Evolutionary conservation across 2,329 filamentous ascomycete genomes (phyloP).

Genomic region (Xylaria sp.): DNA sequence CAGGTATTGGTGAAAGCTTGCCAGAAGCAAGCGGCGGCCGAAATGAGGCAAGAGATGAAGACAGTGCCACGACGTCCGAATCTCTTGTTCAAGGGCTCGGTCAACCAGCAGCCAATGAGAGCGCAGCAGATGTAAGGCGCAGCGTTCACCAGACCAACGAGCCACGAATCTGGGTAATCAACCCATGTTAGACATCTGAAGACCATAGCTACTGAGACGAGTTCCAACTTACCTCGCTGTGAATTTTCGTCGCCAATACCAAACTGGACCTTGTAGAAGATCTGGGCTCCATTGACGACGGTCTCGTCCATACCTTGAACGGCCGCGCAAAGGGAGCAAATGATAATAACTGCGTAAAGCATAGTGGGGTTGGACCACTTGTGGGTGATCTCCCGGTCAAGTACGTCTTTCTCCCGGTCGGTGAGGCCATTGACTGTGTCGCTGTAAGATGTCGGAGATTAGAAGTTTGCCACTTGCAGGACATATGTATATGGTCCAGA

Average conservation of each 20-base stretch:
- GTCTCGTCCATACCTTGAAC: conserved; percentile 80
- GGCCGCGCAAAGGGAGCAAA: conserved; percentile 61
- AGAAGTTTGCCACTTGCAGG: background rate
- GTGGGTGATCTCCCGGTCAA: conserved; percentile 71
- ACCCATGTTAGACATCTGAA: conserved; percentile 26
- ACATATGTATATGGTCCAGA: background rate
- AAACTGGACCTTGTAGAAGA: conserved; percentile 72
- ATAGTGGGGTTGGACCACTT: conserved; percentile 76
- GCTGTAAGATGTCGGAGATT: conserved; percentile 21
- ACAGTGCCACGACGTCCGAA: conserved; percentile 79
- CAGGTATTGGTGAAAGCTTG: conserved; percentile 59
- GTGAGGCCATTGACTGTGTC: conserved; percentile 64
- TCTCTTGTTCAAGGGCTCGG: conserved; percentile 74
- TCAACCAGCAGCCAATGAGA: conserved; percentile 77
- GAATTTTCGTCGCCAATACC: conserved; percentile 65
- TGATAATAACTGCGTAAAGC: conserved; percentile 72
- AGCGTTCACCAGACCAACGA: conserved; percentile 70
- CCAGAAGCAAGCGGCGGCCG: conserved; percentile 65
- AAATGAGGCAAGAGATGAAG: conserved; percentile 74
- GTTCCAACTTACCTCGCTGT: conserved; percentile 48
- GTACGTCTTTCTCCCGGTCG: conserved; percentile 65
- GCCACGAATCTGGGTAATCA: conserved; percentile 62
- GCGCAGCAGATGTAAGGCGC: conserved; percentile 75
- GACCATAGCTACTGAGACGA: background rate
- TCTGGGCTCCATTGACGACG: conserved; percentile 75